Percentiles rank a stretch among this genome's conserved stretches.
These are phyloP conservation scores for Paramecium primaurelia DNA, from an alignment of 73 alveolate species.

Conservation along the genomic window DNA sequence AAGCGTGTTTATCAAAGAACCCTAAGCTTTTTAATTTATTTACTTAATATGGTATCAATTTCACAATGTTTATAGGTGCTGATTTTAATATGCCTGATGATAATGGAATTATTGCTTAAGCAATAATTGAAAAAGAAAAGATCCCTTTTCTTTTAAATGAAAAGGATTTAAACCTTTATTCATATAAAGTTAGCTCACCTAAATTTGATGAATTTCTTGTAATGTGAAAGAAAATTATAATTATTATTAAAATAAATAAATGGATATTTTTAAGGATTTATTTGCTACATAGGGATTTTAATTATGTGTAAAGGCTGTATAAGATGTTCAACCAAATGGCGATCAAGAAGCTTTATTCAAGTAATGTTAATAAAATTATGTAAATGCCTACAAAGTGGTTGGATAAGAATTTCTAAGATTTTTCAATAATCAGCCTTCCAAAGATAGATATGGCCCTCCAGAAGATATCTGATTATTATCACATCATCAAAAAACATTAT, in stretches of 20 bases:
- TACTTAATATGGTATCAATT: neutral
- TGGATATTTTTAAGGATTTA: constrained; percentile 27
- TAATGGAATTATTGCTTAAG: neutral
- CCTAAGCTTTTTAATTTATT: neutral
- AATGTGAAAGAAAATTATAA: neutral
- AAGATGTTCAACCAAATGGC: neutral
- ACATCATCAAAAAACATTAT: neutral
- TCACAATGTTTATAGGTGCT: neutral
- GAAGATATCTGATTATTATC: neutral
- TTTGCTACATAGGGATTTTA: neutral
- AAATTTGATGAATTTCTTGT: neutral
- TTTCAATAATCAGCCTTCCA: neutral
- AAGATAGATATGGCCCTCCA: constrained; percentile 35
- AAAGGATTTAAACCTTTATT: neutral
- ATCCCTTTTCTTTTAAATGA: neutral
- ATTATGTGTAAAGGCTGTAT: neutral
- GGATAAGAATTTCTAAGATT: neutral
- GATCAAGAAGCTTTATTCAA: constrained; percentile 4
- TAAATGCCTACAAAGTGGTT: constrained; percentile 26
- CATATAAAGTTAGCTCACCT: neutral
- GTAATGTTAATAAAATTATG: constrained; percentile 1
- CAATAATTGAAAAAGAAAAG: neutral
- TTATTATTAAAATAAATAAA: neutral
- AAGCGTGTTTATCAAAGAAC: neutral
- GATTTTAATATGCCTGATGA: neutral